phyloP scores from a whole-genome alignment of 371 early-diverging fungal genomes.

The Rhizopus stolonifer region DNA sequence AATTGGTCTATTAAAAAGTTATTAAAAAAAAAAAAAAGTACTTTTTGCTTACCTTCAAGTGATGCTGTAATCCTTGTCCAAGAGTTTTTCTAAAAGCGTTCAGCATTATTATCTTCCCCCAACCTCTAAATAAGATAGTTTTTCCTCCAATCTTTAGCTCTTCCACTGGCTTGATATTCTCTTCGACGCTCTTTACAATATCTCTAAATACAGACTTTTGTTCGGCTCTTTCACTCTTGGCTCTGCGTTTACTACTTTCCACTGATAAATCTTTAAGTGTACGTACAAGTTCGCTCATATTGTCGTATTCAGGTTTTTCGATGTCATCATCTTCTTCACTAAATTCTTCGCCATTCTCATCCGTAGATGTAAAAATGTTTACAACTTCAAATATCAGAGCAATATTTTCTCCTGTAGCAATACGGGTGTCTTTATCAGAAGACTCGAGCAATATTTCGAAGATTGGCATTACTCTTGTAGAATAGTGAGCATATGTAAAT shows the following conservation, averaged over 20 bases:
- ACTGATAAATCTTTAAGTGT: slow-evolving; percentile 56
- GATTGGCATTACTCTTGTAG: slow-evolving; percentile 35
- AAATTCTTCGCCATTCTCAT: slow-evolving; percentile 30
- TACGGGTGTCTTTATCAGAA: slow-evolving; percentile 64
- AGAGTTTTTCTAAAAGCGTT: slow-evolving; percentile 33
- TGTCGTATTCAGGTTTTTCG: slow-evolving; percentile 49
- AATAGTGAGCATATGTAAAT: neutral
- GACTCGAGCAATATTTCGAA: slow-evolving; percentile 61
- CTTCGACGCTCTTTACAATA: slow-evolving; percentile 67
- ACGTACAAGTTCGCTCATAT: slow-evolving; percentile 57
- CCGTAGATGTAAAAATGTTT: slow-evolving; percentile 16
- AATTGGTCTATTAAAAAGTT: slow-evolving; percentile 15
- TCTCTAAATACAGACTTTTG: slow-evolving; percentile 73
- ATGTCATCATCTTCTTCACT: slow-evolving; percentile 36
- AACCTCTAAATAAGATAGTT: slow-evolving; percentile 46
- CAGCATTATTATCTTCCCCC: slow-evolving; percentile 43
- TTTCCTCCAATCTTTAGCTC: slow-evolving; percentile 48
- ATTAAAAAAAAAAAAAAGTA: neutral
- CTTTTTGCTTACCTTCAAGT: slow-evolving; percentile 19
- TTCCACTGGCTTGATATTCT: slow-evolving; percentile 47
- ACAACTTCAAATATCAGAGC: slow-evolving; percentile 66
- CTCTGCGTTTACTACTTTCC: slow-evolving; percentile 60
- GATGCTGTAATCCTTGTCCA: slow-evolving; percentile 39
- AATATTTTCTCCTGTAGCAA: slow-evolving; percentile 76
- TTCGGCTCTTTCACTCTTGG: slow-evolving; percentile 60